Percentiles rank a stretch among this genome's conserved stretches.
phyloP scores from a whole-genome alignment of 441 rosid genomes.

The Hypseocharis bilobata region DNA sequence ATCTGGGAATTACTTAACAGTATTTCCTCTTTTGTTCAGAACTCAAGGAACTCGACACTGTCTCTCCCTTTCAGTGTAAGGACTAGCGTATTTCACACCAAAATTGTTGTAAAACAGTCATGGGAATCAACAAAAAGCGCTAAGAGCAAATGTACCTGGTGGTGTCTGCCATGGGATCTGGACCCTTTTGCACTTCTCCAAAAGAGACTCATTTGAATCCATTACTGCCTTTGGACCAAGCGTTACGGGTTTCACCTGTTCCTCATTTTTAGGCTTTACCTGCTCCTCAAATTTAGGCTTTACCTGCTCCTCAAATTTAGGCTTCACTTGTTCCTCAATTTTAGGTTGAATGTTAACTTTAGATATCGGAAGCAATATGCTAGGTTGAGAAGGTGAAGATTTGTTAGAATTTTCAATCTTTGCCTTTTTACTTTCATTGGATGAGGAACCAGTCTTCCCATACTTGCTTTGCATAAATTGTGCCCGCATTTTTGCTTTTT shows the following conservation, averaged over 20 bases:
- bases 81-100: conserved; percentile 14
- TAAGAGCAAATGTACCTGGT: conserved; percentile 56
- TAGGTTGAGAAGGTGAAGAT: conserved; percentile 30
- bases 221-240: conserved; percentile 33
- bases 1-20: conserved; percentile 9
- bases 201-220: conserved; percentile 38
- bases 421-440: conserved; percentile 37
- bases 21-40: conserved; percentile 12
- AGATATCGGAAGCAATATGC: conserved; percentile 19
- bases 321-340: not conserved
- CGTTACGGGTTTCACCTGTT: conserved; percentile 33
- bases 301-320: too few relatives aligned
- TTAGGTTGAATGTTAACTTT: conserved; percentile 5
- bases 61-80: conserved; percentile 5
- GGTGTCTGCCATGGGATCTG: conserved; percentile 67
- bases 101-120: conserved; percentile 14
- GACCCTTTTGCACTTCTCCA: conserved; percentile 43
- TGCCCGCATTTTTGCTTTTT: conserved; percentile 93
- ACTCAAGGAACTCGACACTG: conserved; percentile 9
- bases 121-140: conserved; percentile 22
- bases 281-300: conserved; percentile 21
- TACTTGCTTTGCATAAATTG: conserved; percentile 69
- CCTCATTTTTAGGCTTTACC: conserved; percentile 35
- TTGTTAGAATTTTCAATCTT: conserved; percentile 38
- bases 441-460: conserved; percentile 42